phyloP scores from a whole-genome alignment of 2,329 filamentous ascomycete species.

The Zasmidium cellare region DNA sequence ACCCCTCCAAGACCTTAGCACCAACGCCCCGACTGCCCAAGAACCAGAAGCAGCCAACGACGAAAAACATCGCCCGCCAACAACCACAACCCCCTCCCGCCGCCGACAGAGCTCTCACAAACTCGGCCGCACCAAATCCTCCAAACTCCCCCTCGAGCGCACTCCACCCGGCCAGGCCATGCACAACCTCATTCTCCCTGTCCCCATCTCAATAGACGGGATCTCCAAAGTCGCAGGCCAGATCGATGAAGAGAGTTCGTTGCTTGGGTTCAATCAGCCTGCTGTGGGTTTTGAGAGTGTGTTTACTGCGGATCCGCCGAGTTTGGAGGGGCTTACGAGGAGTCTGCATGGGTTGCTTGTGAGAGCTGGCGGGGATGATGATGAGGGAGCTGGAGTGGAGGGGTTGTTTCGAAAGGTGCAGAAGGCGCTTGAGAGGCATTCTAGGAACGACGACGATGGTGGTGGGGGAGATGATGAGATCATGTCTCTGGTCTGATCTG shows the following conservation, averaged over 20 bases:
- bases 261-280: conserved; percentile 29
- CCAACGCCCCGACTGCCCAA: conserved; percentile 18
- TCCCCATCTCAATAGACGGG: background rate
- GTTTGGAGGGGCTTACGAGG: conserved; percentile 12
- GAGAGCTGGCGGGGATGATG: conserved; percentile 8
- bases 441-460: background rate
- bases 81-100: conserved; percentile 9
- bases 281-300: conserved; percentile 15
- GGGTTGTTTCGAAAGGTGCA: conserved; percentile 14
- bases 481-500: conserved; percentile 8
- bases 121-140: conserved; percentile 36
- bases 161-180: conserved; percentile 31
- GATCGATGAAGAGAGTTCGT: conserved; percentile 17
- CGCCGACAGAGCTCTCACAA: conserved; percentile 25
- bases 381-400: background rate
- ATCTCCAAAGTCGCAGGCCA: conserved; percentile 11
- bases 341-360: conserved; percentile 17
- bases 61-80: conserved; percentile 15
- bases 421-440: conserved; percentile 9
- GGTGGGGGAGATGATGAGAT: conserved; percentile 12
- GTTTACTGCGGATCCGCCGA: conserved; percentile 9
- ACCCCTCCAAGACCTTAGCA: conserved; percentile 25
- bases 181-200: conserved; percentile 17
- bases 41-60: conserved; percentile 6
- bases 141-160: conserved; percentile 41